Evolutionary conservation across 2,329 filamentous ascomycete genomes (phyloP).

Genomic region (Arachnomyces sp.): DNA sequence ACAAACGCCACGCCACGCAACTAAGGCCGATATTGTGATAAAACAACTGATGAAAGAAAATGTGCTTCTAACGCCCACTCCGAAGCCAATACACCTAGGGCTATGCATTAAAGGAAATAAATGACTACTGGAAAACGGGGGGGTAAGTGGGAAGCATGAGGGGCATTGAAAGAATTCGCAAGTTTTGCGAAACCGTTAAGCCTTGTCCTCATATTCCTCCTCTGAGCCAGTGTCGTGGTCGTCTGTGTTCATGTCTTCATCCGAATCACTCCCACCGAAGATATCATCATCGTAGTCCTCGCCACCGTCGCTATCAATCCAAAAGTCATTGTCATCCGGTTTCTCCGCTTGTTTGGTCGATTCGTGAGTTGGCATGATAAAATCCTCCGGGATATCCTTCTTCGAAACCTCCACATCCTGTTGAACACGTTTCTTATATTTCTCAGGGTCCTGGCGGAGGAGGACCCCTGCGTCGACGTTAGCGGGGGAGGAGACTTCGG

Average conservation of each 20-base stretch:
- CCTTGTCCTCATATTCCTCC: conserved; percentile 34
- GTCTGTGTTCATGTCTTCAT: conserved; percentile 38
- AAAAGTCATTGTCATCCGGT: conserved; percentile 66
- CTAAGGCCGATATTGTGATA: too few relatives aligned
- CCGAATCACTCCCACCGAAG: conserved; percentile 63
- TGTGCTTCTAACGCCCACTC: too few relatives aligned
- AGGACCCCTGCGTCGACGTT: conserved; percentile 89
- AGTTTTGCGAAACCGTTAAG: too few relatives aligned
- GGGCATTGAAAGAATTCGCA: too few relatives aligned
- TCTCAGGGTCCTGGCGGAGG: conserved; percentile 62
- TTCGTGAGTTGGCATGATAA: conserved; percentile 70
- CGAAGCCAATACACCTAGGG: too few relatives aligned
- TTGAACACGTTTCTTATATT: conserved; percentile 62
- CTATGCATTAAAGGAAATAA: too few relatives aligned
- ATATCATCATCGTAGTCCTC: conserved; percentile 64
- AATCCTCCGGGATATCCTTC: conserved; percentile 68
- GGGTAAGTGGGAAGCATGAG: too few relatives aligned
- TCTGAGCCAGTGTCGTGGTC: conserved; percentile 48
- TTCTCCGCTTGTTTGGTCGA: conserved; percentile 46
- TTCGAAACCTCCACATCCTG: conserved; percentile 66
- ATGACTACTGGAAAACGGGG: too few relatives aligned
- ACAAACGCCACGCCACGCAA: too few relatives aligned
- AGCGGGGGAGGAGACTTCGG: conserved; percentile 85
- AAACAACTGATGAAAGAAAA: too few relatives aligned
- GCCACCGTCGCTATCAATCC: conserved; percentile 58